These are phyloP conservation scores for Paramecium caudatum DNA, from an alignment of 73 alveolate genomes.

Conservation along the genomic window DNA sequence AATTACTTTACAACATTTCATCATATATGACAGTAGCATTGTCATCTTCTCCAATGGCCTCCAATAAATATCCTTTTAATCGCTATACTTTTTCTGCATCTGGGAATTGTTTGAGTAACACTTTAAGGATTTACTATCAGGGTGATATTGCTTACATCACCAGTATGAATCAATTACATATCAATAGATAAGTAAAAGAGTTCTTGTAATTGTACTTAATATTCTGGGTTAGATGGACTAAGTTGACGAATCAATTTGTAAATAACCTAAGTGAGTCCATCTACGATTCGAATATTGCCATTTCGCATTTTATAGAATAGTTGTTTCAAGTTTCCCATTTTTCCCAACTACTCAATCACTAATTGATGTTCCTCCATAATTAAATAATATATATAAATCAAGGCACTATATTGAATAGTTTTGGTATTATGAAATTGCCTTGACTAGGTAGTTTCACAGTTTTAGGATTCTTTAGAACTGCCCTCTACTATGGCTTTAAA, in stretches of 20 bases:
- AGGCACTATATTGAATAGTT: constrained; percentile 33
- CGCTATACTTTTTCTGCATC: constrained; percentile 25
- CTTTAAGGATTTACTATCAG: constrained; percentile 34
- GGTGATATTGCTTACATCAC: background rate
- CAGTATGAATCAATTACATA: constrained; percentile 27
- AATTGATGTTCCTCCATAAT: constrained; percentile 66
- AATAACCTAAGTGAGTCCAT: background rate
- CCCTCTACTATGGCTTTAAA: background rate
- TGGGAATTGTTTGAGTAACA: constrained; percentile 25
- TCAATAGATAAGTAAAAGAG: constrained; percentile 56
- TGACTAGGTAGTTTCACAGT: background rate
- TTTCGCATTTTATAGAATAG: constrained; percentile 19
- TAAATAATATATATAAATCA: too few species aligned
- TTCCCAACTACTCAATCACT: constrained; percentile 23
- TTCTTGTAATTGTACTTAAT: constrained; percentile 28
- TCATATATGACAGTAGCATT: constrained; percentile 34
- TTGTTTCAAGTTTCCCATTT: background rate
- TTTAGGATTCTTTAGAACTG: background rate
- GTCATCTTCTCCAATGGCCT: constrained; percentile 49
- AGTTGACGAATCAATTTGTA: constrained; percentile 24
- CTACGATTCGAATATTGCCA: constrained; percentile 24
- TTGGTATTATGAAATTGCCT: constrained; percentile 54
- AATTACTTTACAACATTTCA: constrained; percentile 19
- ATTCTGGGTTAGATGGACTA: constrained; percentile 23
- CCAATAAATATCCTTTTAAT: constrained; percentile 28